phyloP scores from a whole-genome alignment of 331 rosid genomes.

The Cydonia oblonga region DNA sequence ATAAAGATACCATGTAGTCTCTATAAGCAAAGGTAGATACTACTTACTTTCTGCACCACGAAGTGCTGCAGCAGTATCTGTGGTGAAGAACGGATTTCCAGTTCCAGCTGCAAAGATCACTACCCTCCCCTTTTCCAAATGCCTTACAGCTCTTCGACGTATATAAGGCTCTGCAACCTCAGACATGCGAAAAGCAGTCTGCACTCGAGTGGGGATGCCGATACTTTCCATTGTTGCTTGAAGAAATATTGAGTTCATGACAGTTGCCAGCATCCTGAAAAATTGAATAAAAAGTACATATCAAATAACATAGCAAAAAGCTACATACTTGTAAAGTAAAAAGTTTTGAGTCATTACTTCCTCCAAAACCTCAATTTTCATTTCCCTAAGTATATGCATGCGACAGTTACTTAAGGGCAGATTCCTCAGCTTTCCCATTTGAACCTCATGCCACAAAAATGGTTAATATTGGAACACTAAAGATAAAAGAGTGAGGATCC shows the following conservation, averaged over 20 bases:
- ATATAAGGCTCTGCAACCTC: constrained; percentile 98
- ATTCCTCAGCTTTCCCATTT: neutral
- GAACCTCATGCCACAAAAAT: neutral
- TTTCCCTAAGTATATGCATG: neutral
- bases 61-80: constrained; percentile 96
- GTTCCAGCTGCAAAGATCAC: constrained; percentile 98
- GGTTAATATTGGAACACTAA: neutral
- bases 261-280: constrained; percentile 90
- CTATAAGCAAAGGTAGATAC: neutral
- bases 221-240: constrained; percentile 99
- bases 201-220: constrained; percentile 94
- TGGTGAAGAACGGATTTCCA: constrained; percentile 96
- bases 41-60: constrained; percentile 94
- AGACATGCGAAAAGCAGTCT: constrained; percentile 95
- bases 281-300: neutral
- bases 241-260: constrained; percentile 96
- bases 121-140: constrained; percentile 92
- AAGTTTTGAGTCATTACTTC: neutral
- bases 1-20: no score
- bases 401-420: neutral
- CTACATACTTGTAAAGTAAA: neutral
- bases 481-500: neutral
- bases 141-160: constrained; percentile 93
- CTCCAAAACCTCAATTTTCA: neutral
- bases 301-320: neutral